A percentile compares a stretch with the other conserved stretches of the same genome.
These are phyloP conservation scores for Kernera saxatilis DNA, from an alignment of 345 rosid species.

Conservation along the genomic window DNA sequence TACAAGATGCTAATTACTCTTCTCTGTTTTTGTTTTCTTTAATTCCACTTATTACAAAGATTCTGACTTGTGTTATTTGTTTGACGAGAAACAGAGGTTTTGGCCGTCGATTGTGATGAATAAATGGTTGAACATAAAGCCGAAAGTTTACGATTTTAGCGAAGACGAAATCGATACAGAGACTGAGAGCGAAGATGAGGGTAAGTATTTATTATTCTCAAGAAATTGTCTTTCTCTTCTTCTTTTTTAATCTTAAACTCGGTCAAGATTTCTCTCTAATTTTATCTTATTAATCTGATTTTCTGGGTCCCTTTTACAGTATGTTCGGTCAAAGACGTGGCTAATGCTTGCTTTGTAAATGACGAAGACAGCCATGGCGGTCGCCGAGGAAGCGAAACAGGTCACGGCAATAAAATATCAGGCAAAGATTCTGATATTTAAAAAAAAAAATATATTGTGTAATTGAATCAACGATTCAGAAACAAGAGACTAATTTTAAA, in stretches of 20 bases:
- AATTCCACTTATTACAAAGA: neutral
- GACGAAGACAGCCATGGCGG: constrained; percentile 11
- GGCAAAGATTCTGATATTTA: constrained; percentile 26
- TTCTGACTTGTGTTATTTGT: constrained; percentile 11
- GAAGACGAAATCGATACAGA: constrained; percentile 93
- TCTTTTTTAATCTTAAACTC: neutral
- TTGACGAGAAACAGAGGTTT: constrained; percentile 47
- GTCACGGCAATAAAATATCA: constrained; percentile 41
- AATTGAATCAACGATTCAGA: neutral
- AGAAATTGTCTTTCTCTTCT: too few relatives aligned
- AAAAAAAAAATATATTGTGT: neutral
- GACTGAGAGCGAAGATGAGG: constrained; percentile 90
- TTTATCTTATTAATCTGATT: neutral
- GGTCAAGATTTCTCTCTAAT: neutral
- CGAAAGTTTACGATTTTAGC: constrained; percentile 75
- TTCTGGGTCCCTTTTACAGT: constrained; percentile 16
- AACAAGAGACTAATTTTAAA: neutral
- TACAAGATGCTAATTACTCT: neutral
- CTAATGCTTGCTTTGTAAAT: neutral
- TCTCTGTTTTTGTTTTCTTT: neutral
- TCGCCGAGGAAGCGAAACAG: constrained; percentile 27
- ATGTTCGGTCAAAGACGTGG: constrained; percentile 19
- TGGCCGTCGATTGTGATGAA: constrained; percentile 97
- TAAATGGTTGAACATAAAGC: constrained; percentile 94
- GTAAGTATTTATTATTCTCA: constrained; percentile 29